These are phyloP conservation scores for Solanum hybrid DNA, from an alignment of 305 asterid species.

Conservation along the genomic window DNA sequence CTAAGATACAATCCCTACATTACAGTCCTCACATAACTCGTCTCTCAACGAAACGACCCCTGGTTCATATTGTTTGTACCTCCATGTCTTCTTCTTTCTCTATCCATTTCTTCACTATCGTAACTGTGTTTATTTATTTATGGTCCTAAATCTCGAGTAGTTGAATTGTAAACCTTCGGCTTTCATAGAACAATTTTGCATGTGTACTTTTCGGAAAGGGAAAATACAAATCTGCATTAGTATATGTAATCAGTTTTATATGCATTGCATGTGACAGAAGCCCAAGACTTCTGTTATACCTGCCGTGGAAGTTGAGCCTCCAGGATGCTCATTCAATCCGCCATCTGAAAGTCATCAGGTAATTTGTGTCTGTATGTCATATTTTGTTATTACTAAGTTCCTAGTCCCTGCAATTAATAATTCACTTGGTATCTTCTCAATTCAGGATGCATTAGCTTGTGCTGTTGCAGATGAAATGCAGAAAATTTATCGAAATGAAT, in stretches of 20 bases:
- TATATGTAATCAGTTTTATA: not conserved
- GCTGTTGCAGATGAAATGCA: conserved; percentile 99
- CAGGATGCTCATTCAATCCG: conserved; percentile 95
- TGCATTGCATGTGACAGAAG: conserved; percentile 39
- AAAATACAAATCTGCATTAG: not conserved
- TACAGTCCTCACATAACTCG: not conserved
- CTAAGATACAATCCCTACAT: not conserved
- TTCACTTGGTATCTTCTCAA: conserved; percentile 6
- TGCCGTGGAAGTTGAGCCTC: conserved; percentile 88
- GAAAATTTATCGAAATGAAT: conserved; percentile 58
- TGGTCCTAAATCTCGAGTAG: not conserved
- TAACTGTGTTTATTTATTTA: not conserved
- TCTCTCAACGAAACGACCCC: not conserved
- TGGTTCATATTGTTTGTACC: not conserved
- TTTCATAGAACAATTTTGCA: not conserved
- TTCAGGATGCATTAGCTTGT: conserved; percentile 84
- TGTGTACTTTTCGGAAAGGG: not conserved
- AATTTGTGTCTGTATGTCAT: conserved; percentile 3
- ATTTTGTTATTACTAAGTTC: not conserved
- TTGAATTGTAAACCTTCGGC: not conserved
- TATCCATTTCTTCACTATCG: not conserved
- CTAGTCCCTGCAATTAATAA: not conserved
- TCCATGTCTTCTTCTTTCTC: not conserved
- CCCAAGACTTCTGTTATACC: conserved; percentile 55
- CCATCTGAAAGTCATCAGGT: conserved; percentile 88